These are phyloP conservation scores for Aphanomyces euteiches DNA, from an alignment of 352 stramenopile genomes.

Conservation along the genomic window DNA sequence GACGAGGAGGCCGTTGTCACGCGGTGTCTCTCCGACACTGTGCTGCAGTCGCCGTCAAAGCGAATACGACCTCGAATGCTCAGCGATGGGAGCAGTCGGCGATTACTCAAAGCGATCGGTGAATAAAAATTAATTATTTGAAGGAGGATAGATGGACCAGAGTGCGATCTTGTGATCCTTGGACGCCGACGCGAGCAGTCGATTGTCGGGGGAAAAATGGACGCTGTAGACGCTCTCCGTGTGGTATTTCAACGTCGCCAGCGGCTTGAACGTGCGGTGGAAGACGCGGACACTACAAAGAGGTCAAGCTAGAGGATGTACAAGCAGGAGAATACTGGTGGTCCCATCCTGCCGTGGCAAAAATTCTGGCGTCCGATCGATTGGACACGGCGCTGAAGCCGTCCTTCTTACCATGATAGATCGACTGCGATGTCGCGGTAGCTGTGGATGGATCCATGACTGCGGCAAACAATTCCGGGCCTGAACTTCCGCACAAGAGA, in stretches of 20 bases:
- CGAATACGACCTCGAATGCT: background rate
- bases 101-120: background rate
- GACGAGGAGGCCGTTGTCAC: background rate
- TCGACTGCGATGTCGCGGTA: slow-evolving; percentile 39
- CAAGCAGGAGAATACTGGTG: slow-evolving; percentile 39
- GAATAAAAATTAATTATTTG: slow-evolving; percentile 16
- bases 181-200: slow-evolving; percentile 59
- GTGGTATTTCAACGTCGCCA: slow-evolving; percentile 80
- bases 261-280: slow-evolving; percentile 67
- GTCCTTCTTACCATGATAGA: slow-evolving; percentile 57
- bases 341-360: slow-evolving; percentile 76
- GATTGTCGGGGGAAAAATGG: slow-evolving; percentile 60
- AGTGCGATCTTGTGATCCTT: slow-evolving; percentile 78
- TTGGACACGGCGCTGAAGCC: slow-evolving; percentile 67
- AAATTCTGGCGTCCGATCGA: slow-evolving; percentile 66
- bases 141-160: slow-evolving; percentile 69
- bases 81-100: background rate
- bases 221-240: slow-evolving; percentile 67
- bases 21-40: background rate
- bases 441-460: slow-evolving; percentile 47
- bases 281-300: slow-evolving; percentile 60
- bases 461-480: slow-evolving; percentile 39
- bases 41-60: background rate
- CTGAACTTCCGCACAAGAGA: slow-evolving; percentile 58
- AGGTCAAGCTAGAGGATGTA: background rate